These are phyloP conservation scores for Scheffersomyces parashehatae DNA, from an alignment of 1,139 yeast species.

Conservation along the genomic window DNA sequence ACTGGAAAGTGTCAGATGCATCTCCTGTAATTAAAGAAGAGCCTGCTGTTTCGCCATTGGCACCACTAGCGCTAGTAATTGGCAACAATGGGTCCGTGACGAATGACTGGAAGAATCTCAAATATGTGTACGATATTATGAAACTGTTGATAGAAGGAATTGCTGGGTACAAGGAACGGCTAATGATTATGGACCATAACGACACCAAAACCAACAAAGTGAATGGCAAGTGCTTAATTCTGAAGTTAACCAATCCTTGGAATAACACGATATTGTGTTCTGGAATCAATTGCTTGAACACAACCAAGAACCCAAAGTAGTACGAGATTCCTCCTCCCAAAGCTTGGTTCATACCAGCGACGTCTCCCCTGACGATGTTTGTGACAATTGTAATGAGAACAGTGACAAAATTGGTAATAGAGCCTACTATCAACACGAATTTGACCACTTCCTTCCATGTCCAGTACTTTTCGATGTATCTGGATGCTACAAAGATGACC, in stretches of 20 bases:
- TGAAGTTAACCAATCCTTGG: slow-evolving; percentile 60
- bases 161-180: slow-evolving; percentile 50
- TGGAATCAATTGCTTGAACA: slow-evolving; percentile 84
- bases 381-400: slow-evolving; percentile 36
- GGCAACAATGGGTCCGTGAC: slow-evolving; percentile 40
- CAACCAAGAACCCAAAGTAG: slow-evolving; percentile 76
- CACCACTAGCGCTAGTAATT: slow-evolving; percentile 29
- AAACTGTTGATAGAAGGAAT: slow-evolving; percentile 73
- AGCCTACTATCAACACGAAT: slow-evolving; percentile 58
- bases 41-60: slow-evolving; percentile 17
- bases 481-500: slow-evolving; percentile 53
- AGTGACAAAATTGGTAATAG: slow-evolving; percentile 44
- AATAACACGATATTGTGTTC: slow-evolving; percentile 78
- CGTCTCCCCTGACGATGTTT: slow-evolving; percentile 39
- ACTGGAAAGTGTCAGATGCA: slow-evolving; percentile 85
- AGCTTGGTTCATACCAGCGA: slow-evolving; percentile 43
- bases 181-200: slow-evolving; percentile 42
- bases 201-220: slow-evolving; percentile 49
- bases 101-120: slow-evolving; percentile 69
- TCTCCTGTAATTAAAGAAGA: slow-evolving; percentile 61
- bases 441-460: slow-evolving; percentile 60
- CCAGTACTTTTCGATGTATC: slow-evolving; percentile 56
- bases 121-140: slow-evolving; percentile 67
- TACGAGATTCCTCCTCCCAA: slow-evolving; percentile 76
- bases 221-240: slow-evolving; percentile 76